A percentile compares a stretch with the other conserved stretches of the same genome.
These are phyloP conservation scores for Ganoderma leucocontextum DNA, from an alignment of 1,284 basidiomycete species.

Conservation along the genomic window DNA sequence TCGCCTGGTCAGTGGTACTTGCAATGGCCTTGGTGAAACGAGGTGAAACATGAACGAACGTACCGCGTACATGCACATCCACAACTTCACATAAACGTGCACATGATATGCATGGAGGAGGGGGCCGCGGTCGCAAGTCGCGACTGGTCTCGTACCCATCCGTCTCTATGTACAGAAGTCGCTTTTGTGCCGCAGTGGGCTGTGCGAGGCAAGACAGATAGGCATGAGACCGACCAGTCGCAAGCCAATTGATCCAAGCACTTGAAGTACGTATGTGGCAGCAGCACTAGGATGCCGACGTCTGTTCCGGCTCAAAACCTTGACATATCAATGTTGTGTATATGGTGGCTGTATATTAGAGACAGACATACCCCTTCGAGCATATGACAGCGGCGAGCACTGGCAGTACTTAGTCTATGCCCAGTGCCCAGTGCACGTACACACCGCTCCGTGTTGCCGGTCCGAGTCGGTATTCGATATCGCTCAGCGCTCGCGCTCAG, in stretches of 20 bases:
- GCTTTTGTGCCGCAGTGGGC: not conserved
- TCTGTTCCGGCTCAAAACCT: not conserved
- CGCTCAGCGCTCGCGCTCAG: not conserved
- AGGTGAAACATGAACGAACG: not conserved
- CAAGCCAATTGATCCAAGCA: no score
- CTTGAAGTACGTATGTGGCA: slow-evolving; percentile 5
- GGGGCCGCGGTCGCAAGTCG: not conserved
- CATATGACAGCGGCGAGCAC: not conserved
- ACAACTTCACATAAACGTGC: slow-evolving; percentile 4
- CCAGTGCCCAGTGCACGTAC: not conserved
- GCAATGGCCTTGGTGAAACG: no score
- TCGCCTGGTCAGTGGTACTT: not conserved
- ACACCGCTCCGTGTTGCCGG: no score
- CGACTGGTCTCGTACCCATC: not conserved
- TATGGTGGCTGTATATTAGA: not conserved
- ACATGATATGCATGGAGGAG: not conserved
- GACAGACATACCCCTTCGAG: not conserved
- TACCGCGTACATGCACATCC: not conserved
- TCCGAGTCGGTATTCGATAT: no score
- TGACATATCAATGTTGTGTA: not conserved
- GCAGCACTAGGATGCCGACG: not conserved
- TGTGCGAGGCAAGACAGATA: not conserved
- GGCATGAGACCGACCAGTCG: not conserved
- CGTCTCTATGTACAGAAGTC: not conserved
- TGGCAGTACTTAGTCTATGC: not conserved